Evolutionary conservation across 2,329 filamentous ascomycete species (phyloP).

Genomic region (Penicillium polonicum): DNA sequence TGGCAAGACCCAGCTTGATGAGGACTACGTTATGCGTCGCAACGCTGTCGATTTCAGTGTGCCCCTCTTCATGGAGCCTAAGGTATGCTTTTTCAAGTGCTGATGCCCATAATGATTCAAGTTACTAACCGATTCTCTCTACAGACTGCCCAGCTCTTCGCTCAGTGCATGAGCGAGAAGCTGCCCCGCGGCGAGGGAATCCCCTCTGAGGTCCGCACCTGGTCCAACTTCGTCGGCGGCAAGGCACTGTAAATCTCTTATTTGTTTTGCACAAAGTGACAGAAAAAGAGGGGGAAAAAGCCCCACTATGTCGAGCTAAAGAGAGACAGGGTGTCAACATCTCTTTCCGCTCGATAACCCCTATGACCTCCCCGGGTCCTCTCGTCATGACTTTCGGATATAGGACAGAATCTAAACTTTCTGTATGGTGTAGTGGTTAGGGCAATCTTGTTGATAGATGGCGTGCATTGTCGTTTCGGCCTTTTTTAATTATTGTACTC

Average conservation of each 20-base stretch:
- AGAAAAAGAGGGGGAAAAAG: slow-evolving; percentile 10
- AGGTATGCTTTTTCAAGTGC: slow-evolving; percentile 60
- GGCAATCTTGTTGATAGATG: slow-evolving; percentile 34
- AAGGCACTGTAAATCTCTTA: slow-evolving; percentile 44
- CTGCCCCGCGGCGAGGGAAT: slow-evolving; percentile 85
- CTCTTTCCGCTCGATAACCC: slow-evolving; percentile 9
- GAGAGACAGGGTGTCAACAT: background rate
- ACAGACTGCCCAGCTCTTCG: slow-evolving; percentile 92
- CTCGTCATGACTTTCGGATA: slow-evolving; percentile 3
- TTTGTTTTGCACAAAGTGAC: slow-evolving; percentile 18
- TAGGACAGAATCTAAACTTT: slow-evolving; percentile 1
- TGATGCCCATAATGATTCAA: background rate
- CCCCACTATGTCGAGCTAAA: slow-evolving; percentile 5
- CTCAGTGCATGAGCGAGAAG: slow-evolving; percentile 96
- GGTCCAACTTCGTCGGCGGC: slow-evolving; percentile 92
- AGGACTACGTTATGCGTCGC: slow-evolving; percentile 97
- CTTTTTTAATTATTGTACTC: slow-evolving; percentile 9
- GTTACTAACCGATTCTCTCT: slow-evolving; percentile 29
- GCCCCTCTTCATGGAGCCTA: slow-evolving; percentile 96
- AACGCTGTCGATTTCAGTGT: slow-evolving; percentile 99
- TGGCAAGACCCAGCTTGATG: slow-evolving; percentile 80
- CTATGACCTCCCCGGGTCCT: slow-evolving; percentile 5
- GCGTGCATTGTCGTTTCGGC: slow-evolving; percentile 24
- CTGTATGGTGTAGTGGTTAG: slow-evolving; percentile 29
- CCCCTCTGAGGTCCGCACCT: slow-evolving; percentile 84